phyloP scores from a whole-genome alignment of 805 yeast genomes.

The Tetrapisispora namnaoensis region DNA sequence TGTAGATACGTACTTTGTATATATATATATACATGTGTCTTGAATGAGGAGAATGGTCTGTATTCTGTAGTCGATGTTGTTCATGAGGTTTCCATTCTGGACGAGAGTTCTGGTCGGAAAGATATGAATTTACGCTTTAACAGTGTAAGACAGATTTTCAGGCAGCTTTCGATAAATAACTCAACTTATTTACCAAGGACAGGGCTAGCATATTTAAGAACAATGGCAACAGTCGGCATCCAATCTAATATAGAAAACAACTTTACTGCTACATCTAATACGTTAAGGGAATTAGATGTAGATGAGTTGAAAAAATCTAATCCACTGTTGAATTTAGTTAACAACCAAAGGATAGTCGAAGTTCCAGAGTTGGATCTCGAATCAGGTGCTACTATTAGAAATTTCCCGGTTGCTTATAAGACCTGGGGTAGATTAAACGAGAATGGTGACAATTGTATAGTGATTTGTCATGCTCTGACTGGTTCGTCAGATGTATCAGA shows the following conservation, averaged over 20 bases:
- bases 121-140: neutral
- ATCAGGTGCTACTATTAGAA: constrained; percentile 58
- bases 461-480: constrained; percentile 93
- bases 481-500: constrained; percentile 93
- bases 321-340: constrained; percentile 59
- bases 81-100: too few species aligned
- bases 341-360: constrained; percentile 67
- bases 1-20: too few species aligned
- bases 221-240: neutral
- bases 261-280: neutral
- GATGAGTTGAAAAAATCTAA: constrained; percentile 32
- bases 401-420: constrained; percentile 90
- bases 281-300: constrained; percentile 16
- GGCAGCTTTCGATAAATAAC: neutral
- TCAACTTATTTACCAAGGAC: neutral
- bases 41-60: too few species aligned
- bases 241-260: neutral
- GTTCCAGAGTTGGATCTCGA: constrained; percentile 70
- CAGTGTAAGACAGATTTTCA: neutral
- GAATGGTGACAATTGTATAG: constrained; percentile 61
- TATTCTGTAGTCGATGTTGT: too few species aligned
- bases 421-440: constrained; percentile 86
- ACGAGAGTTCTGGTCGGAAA: neutral
- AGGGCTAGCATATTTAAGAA: neutral
- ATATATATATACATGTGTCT: too few species aligned